Conservation (phyloP, 306 rosid species). For the Gillenia trifoliata region DNA sequence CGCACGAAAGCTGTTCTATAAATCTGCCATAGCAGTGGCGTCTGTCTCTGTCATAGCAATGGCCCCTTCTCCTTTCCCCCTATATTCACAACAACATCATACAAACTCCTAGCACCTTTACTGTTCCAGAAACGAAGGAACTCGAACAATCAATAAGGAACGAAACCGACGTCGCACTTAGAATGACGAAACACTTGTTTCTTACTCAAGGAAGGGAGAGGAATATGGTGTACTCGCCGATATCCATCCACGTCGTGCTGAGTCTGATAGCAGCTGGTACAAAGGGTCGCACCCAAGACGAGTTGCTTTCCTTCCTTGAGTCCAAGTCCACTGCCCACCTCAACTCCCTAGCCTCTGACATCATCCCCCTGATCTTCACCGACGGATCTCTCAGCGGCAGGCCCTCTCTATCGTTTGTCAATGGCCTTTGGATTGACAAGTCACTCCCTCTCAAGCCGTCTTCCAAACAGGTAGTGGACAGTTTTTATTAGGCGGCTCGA, state of each 20-base stretch:
- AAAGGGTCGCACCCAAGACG: background rate
- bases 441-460: background rate
- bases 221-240: slow-evolving; percentile 4
- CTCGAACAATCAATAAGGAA: background rate
- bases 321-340: background rate
- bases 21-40: no score
- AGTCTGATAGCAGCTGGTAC: slow-evolving; percentile 7
- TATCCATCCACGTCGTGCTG: background rate
- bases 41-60: no score
- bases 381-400: background rate
- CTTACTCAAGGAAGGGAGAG: background rate
- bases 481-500: background rate
- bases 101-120: background rate
- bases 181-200: background rate
- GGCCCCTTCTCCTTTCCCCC: background rate
- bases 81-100: background rate
- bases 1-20: no score
- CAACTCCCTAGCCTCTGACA: background rate
- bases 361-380: background rate
- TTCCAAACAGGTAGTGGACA: background rate
- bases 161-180: background rate
- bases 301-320: background rate
- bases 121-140: background rate
- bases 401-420: background rate
- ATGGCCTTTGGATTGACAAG: background rate